phyloP scores from a whole-genome alignment of 768 basidiomycete species.

The Panaeolus papilionaceus region DNA sequence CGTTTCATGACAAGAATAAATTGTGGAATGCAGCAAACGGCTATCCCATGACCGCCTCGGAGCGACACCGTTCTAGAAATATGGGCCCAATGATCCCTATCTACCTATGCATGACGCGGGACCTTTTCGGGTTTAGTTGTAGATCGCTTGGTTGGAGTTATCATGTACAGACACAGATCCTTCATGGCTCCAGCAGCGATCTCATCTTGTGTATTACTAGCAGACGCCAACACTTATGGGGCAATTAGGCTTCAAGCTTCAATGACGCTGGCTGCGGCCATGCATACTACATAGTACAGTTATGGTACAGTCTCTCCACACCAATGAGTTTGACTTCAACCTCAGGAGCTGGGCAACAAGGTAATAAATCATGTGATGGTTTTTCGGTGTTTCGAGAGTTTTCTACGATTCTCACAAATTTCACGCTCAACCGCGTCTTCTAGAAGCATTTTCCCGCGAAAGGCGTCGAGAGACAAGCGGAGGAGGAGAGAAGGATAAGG shows the following conservation, averaged over 20 bases:
- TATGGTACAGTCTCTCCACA: no score
- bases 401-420: background rate
- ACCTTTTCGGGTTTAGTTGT: conserved; percentile 5
- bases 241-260: no score
- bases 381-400: background rate
- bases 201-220: no score
- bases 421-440: background rate
- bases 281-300: no score
- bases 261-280: no score
- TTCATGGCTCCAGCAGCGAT: background rate
- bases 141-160: background rate
- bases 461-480: background rate
- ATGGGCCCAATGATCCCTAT: conserved; percentile 10
- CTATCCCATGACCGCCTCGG: conserved; percentile 11
- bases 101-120: background rate
- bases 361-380: background rate
- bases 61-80: background rate
- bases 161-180: background rate
- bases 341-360: background rate
- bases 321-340: no score
- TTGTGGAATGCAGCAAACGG: background rate
- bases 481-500: background rate
- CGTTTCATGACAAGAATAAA: conserved; percentile 13
- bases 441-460: background rate
- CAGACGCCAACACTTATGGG: background rate